These are phyloP conservation scores for Hypoxylon sp. DNA, from an alignment of 2,329 filamentous ascomycete species.

Conservation along the genomic window DNA sequence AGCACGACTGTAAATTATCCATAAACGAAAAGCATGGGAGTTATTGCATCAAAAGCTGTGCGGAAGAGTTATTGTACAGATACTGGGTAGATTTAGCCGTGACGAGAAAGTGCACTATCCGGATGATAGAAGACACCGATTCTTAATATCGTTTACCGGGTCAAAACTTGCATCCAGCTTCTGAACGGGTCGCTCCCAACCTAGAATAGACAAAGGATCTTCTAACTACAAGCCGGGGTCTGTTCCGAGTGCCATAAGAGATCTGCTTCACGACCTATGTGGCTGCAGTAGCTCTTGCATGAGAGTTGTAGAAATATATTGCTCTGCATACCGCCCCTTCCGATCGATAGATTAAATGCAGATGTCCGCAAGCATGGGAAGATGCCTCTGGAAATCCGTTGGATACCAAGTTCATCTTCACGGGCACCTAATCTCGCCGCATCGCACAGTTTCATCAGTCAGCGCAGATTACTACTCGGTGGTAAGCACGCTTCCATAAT, in stretches of 20 bases:
- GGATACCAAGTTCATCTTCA: constrained; percentile 33
- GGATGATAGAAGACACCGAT: constrained; percentile 32
- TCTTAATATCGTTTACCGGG: constrained; percentile 37
- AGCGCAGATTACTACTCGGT: constrained; percentile 17
- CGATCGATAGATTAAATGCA: constrained; percentile 45
- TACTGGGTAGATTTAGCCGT: constrained; percentile 35
- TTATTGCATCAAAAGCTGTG: constrained; percentile 21
- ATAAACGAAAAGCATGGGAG: constrained; percentile 19
- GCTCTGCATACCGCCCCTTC: constrained; percentile 36
- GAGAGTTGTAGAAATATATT: constrained; percentile 27
- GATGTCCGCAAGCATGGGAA: constrained; percentile 34
- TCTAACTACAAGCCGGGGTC: constrained; percentile 31
- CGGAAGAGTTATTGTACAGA: constrained; percentile 22
- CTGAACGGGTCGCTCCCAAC: constrained; percentile 28
- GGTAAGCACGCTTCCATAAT: constrained; percentile 19
- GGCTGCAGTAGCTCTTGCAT: constrained; percentile 29
- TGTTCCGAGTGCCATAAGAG: constrained; percentile 31
- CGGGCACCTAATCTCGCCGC: constrained; percentile 39
- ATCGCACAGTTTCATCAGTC: constrained; percentile 35
- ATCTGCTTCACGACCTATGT: constrained; percentile 25
- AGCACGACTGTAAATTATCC: constrained; percentile 34
- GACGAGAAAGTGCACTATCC: constrained; percentile 35
- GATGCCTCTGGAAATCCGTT: constrained; percentile 31
- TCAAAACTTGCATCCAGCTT: constrained; percentile 29
- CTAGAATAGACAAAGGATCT: constrained; percentile 8